Base-by-base conservation (phyloP, 108 stramenopile species). In the Cyclostephanos tholiformis region DNA sequence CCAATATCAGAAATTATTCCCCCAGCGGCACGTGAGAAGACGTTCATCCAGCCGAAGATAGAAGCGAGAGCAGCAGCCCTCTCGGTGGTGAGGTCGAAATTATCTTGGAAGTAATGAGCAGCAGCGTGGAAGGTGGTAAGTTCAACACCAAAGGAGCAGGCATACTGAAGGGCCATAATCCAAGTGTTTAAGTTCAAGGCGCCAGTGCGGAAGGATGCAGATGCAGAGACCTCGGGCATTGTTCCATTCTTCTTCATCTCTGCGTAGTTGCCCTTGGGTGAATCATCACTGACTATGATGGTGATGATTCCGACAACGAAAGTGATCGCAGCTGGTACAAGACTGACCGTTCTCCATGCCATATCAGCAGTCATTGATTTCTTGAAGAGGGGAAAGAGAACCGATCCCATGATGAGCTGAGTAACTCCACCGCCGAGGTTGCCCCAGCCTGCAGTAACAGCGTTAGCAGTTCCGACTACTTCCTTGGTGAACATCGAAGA, bases 131-230 rank as follows among this genome's bases (percentile, higher is more conserved):
- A 89, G 87, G 93, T 88, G 63, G 92, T 93, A 58, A 97, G 80
- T 77, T 97, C 96, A 19, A 95, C 92, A 41, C 96, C 96, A 67
- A 97, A 94, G 89, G 91, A 94, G 71, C 84, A 85, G 8, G 91
- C 94, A 76, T 97, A 97, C 72, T 95, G 93, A 51, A 92, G 43
- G 80, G 86, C 86, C 51, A 97, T 76, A 38, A 97, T 35, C 94
- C 93, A 95, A 4, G 93, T 91, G 80, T 94, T 96, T 49, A 88
- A 32, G 77, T 96, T 92, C 59, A 86, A 6, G 22, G 88, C 85
- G 25, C 89, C 95, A 20, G 72, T 63, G 26, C 86, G 84, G 71
- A 91, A 89, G 48, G 88, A 89, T 4, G 73, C 75, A 16, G 84
- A 68, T 39, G 90, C 93, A 41, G 90, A 90, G 20, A 93, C 86